These are phyloP conservation scores for Mucor sp. DNA, from an alignment of 371 early-diverging fungal species.

Conservation along the genomic window DNA sequence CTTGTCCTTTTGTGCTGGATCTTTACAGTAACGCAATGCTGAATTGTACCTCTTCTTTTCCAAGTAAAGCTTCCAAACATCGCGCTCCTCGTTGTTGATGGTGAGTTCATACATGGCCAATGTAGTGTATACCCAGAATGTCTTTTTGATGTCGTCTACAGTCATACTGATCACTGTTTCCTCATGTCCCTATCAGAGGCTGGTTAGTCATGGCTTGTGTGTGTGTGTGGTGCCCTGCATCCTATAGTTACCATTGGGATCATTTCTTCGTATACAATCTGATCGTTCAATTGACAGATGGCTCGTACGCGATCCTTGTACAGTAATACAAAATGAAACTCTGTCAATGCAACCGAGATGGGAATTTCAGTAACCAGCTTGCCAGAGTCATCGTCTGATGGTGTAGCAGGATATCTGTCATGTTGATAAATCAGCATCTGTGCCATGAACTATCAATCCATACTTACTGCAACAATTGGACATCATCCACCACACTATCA, in stretches of 20 bases:
- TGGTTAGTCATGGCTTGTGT: not conserved
- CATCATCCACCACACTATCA: slow-evolving; percentile 66
- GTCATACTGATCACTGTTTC: slow-evolving; percentile 68
- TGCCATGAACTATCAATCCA: not conserved
- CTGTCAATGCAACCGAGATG: slow-evolving; percentile 76
- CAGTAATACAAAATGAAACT: slow-evolving; percentile 86
- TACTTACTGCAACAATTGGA: slow-evolving; percentile 71
- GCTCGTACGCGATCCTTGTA: slow-evolving; percentile 77
- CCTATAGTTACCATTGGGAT: slow-evolving; percentile 47
- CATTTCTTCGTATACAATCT: slow-evolving; percentile 80
- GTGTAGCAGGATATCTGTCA: slow-evolving; percentile 43
- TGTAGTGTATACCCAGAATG: slow-evolving; percentile 89
- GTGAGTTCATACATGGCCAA: slow-evolving; percentile 82
- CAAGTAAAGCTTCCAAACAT: slow-evolving; percentile 91
- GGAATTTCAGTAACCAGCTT: slow-evolving; percentile 61
- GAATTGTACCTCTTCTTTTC: slow-evolving; percentile 71
- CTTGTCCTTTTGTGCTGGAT: slow-evolving; percentile 71
- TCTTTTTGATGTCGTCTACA: slow-evolving; percentile 76
- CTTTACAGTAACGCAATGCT: slow-evolving; percentile 79
- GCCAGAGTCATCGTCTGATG: slow-evolving; percentile 47
- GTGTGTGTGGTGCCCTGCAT: no score
- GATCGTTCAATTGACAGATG: slow-evolving; percentile 75
- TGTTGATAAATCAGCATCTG: not conserved
- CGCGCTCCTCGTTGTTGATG: slow-evolving; percentile 86
- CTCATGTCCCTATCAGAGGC: not conserved